Evolutionary conservation across 1,139 yeast genomes (phyloP), one percentile per base, ranked within the genome.

Genomic region (Suhomyces bokatorum): DNA sequence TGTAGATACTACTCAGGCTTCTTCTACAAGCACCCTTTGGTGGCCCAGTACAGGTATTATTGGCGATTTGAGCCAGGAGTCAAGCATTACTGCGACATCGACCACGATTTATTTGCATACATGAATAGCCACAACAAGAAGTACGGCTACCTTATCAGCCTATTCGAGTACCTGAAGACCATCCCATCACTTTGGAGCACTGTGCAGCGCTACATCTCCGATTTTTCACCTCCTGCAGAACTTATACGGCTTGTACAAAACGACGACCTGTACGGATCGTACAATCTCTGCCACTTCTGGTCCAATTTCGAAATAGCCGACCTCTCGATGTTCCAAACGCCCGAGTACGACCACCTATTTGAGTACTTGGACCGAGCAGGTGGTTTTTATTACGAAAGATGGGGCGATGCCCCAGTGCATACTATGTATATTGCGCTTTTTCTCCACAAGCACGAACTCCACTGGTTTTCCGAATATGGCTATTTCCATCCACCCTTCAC

Each of bases 391-490:
- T 69, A 70, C 48, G 74, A 69, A 50, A 51, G 75, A 37, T 70
- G 75, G 75, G 75, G 75, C 6, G 75, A 69, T 50, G 75, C 74
- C 1, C 75, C 75, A 0, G 55, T 70, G 10, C 74, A 69, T 50
- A 51, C 70, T 0, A 51, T 69, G 30, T 70, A 63, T 4, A 53
- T 66, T 12, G 58, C 64, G 35, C 45, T 60, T 32, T 56, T 64
- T 37, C 49, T 67, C 32, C 39, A 50, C 12, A 59, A 56, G 24
- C 40, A 47, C 15, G 64, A 68, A 22, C 37, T 70, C 12, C 60
- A 63, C 49, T 68, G 71, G 66, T 63, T 69, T 40, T 53, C 54
- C 6, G 65, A 66, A 42, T 41, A 68, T 9, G 75, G 75, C 20
- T 70, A 69, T 45, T 55, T 44, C 44, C 75, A 70, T 52, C 52